Evolutionary conservation across 371 early-diverging fungal species (phyloP).

Genomic region (Actinomortierella ambigua): DNA sequence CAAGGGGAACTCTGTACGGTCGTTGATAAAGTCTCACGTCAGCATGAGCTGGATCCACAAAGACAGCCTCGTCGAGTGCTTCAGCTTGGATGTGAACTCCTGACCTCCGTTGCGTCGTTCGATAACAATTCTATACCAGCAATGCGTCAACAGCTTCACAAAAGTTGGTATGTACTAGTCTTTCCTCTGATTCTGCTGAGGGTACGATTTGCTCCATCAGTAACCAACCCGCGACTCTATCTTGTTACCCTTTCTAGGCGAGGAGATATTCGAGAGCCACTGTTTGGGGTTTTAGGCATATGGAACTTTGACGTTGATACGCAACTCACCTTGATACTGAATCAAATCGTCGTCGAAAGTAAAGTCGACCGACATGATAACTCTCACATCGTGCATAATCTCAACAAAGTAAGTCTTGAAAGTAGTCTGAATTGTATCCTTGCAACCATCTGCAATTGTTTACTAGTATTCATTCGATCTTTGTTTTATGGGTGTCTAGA

Average conservation of each 20-base stretch:
- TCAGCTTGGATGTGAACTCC: constrained; percentile 30
- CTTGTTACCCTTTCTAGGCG: constrained; percentile 6
- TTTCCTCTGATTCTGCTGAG: too few species aligned
- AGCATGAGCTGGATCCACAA: constrained; percentile 18
- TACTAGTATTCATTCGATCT: background rate
- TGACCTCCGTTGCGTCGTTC: constrained; percentile 20
- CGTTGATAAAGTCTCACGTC: constrained; percentile 12
- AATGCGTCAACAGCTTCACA: constrained; percentile 14
- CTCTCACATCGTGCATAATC: constrained; percentile 12
- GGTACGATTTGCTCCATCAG: too few species aligned
- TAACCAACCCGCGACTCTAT: constrained; percentile 9
- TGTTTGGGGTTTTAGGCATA: constrained; percentile 31
- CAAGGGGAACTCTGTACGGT: constrained; percentile 33
- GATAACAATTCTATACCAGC: constrained; percentile 12
- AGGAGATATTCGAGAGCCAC: constrained; percentile 14
- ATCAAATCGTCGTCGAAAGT: constrained; percentile 27
- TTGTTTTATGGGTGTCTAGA: constrained; percentile 4
- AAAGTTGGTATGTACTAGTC: constrained; percentile 7
- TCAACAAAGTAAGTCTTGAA: constrained; percentile 19
- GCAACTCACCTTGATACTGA: constrained; percentile 24
- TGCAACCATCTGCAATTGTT: background rate
- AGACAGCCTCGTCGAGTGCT: constrained; percentile 21
- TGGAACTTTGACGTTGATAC: constrained; percentile 34
- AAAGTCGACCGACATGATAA: constrained; percentile 3
- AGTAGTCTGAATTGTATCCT: background rate